Percentiles rank a stretch among this genome's conserved stretches.
These are phyloP conservation scores for Hyphopichia buzzinii DNA, from an alignment of 1,139 yeast genomes.

Conservation along the genomic window DNA sequence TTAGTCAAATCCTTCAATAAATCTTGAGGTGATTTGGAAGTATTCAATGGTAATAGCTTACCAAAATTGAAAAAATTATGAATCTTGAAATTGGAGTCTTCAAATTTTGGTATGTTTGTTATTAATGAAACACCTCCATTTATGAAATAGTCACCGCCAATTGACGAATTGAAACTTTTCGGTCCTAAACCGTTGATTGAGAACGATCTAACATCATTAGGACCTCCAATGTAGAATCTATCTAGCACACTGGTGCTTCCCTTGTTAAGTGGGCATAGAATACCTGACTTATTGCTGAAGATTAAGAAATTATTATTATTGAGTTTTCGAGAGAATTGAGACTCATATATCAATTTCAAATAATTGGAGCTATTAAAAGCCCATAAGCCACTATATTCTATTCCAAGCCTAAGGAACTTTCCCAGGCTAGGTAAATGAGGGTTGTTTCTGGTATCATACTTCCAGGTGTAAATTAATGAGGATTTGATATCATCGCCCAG, in stretches of 20 bases:
- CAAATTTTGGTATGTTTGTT: slow-evolving; percentile 58
- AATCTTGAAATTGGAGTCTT: slow-evolving; percentile 62
- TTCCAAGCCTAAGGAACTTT: slow-evolving; percentile 43
- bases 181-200: slow-evolving; percentile 84
- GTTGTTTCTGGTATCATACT: slow-evolving; percentile 59
- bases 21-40: slow-evolving; percentile 16
- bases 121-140: slow-evolving; percentile 72
- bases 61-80: slow-evolving; percentile 79
- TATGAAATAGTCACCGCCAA: slow-evolving; percentile 81
- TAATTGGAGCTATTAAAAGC: slow-evolving; percentile 28
- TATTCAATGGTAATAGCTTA: slow-evolving; percentile 49
- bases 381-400: slow-evolving; percentile 57
- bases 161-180: slow-evolving; percentile 52
- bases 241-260: slow-evolving; percentile 49
- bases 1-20: slow-evolving; percentile 23
- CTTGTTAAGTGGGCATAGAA: slow-evolving; percentile 34
- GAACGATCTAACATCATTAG: slow-evolving; percentile 80
- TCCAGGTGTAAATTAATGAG: slow-evolving; percentile 49
- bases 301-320: slow-evolving; percentile 35
- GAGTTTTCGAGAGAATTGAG: slow-evolving; percentile 35
- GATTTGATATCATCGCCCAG: slow-evolving; percentile 66
- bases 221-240: slow-evolving; percentile 62
- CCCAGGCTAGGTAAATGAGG: slow-evolving; percentile 61
- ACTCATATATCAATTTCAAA: slow-evolving; percentile 48
- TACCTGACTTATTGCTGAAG: slow-evolving; percentile 50